These are phyloP conservation scores for Coemansia sp. DNA, from an alignment of 192 early-diverging fungal species.

Conservation along the genomic window DNA sequence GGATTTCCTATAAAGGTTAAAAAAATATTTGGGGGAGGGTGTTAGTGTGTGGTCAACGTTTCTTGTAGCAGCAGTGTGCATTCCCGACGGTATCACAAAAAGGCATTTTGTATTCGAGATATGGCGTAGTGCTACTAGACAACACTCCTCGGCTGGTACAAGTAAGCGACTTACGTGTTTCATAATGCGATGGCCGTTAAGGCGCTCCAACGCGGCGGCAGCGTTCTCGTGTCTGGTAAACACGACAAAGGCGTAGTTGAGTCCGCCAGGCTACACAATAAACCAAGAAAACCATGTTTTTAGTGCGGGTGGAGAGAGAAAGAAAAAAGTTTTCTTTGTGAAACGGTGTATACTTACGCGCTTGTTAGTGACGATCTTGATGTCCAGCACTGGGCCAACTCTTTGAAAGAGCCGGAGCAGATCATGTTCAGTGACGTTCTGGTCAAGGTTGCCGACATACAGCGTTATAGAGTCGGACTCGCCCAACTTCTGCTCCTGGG, in stretches of 20 bases:
- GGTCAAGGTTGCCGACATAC: slow-evolving; percentile 88
- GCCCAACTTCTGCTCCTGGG: slow-evolving; percentile 18
- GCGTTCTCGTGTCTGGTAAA: slow-evolving; percentile 72
- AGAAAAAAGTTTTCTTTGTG: slow-evolving; percentile 8
- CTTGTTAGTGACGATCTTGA: slow-evolving; percentile 83
- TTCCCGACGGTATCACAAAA: background rate
- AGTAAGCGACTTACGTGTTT: slow-evolving; percentile 27
- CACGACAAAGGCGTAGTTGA: slow-evolving; percentile 92
- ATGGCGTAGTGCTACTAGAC: background rate
- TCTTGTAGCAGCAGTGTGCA: background rate
- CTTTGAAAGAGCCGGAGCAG: slow-evolving; percentile 76
- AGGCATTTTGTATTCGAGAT: background rate
- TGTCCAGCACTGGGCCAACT: slow-evolving; percentile 60
- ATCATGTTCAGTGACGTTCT: slow-evolving; percentile 69
- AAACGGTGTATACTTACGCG: slow-evolving; percentile 54
- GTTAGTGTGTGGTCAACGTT: slow-evolving; percentile 2
- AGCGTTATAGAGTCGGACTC: slow-evolving; percentile 60
- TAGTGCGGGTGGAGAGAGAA: slow-evolving; percentile 3
- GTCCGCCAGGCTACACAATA: slow-evolving; percentile 56
- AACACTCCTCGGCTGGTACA: background rate
- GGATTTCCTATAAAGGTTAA: slow-evolving; percentile 36
- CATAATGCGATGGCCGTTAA: slow-evolving; percentile 64
- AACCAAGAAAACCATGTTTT: background rate
- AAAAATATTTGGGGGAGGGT: background rate
- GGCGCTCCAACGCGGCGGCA: slow-evolving; percentile 64